Percentiles rank a stretch among this genome's conserved stretches.
These are phyloP conservation scores for Coccomyxa subellipsoidea DNA, from an alignment of 163 green algal species.

Conservation along the genomic window DNA sequence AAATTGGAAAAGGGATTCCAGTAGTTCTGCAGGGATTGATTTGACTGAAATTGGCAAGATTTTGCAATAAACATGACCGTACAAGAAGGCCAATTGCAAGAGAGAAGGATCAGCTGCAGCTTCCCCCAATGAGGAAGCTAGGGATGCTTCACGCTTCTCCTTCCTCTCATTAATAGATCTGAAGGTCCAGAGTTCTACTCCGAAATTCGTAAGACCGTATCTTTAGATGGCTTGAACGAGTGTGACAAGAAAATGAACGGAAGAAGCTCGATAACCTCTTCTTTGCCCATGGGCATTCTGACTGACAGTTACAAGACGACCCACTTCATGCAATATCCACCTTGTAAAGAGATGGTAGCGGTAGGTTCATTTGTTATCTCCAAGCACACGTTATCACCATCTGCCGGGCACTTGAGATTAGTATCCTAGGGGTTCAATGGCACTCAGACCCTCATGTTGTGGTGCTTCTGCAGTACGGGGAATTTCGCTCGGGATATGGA, in stretches of 20 bases:
- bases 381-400: background rate
- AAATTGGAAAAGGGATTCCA: background rate
- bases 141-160: too few species aligned
- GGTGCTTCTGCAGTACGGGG: conserved; percentile 69
- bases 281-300: conserved; percentile 18
- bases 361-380: conserved; percentile 36
- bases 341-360: conserved; percentile 70
- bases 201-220: too few species aligned
- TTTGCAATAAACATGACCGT: too few species aligned
- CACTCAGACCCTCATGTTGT: background rate
- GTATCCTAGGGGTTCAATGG: background rate
- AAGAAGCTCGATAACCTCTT: background rate
- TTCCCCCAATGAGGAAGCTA: too few species aligned
- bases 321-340: conserved; percentile 82
- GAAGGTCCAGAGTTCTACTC: too few species aligned
- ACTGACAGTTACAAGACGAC: conserved; percentile 46
- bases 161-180: too few species aligned
- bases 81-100: too few species aligned
- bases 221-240: too few species aligned
- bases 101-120: too few species aligned
- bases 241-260: background rate
- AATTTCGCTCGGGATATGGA: conserved; percentile 77
- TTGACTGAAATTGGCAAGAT: too few species aligned
- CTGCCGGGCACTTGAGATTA: background rate
- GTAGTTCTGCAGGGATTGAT: too few species aligned